Percentiles rank a stretch among this genome's conserved stretches.
These are phyloP conservation scores for Conticribra guillardii DNA, from an alignment of 108 stramenopile genomes.

Conservation along the genomic window DNA sequence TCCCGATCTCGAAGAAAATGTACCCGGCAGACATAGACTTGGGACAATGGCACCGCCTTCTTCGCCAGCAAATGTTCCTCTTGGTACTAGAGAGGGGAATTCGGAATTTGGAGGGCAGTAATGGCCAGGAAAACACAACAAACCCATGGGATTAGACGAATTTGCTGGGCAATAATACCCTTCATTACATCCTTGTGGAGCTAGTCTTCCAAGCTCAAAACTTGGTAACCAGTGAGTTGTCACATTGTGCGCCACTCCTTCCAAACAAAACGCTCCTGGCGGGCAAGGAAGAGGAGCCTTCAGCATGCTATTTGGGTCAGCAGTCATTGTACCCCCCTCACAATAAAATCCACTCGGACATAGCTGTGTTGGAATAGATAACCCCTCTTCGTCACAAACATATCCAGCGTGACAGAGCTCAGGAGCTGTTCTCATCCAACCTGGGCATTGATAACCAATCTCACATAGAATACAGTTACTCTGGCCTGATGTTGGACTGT, in stretches of 20 bases:
- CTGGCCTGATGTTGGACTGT: slow-evolving; percentile 54
- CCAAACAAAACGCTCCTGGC: slow-evolving; percentile 78
- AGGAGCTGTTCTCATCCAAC: slow-evolving; percentile 57
- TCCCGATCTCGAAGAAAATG: slow-evolving; percentile 77
- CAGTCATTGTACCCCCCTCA: slow-evolving; percentile 70
- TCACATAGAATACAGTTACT: slow-evolving; percentile 81
- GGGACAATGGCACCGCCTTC: slow-evolving; percentile 74
- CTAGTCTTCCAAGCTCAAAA: slow-evolving; percentile 52
- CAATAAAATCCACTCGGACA: slow-evolving; percentile 87
- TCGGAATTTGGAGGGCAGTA: slow-evolving; percentile 74
- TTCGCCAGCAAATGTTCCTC: slow-evolving; percentile 69
- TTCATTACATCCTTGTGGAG: slow-evolving; percentile 81
- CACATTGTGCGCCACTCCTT: slow-evolving; percentile 76
- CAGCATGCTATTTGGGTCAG: slow-evolving; percentile 55
- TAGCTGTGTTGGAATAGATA: slow-evolving; percentile 66
- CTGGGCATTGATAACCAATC: slow-evolving; percentile 80
- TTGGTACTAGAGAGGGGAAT: slow-evolving; percentile 67
- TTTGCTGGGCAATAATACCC: slow-evolving; percentile 78
- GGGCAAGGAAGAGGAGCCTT: slow-evolving; percentile 65
- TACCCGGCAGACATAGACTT: slow-evolving; percentile 87
- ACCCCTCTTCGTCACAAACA: slow-evolving; percentile 71
- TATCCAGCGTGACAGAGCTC: slow-evolving; percentile 81
- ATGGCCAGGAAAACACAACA: slow-evolving; percentile 75
- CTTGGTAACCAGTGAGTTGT: slow-evolving; percentile 67
- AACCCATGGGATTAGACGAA: slow-evolving; percentile 63